Percentiles rank a stretch among this genome's conserved stretches.
Conservation (phyloP, 2,329 filamentous ascomycete species). For the Geosmithia morbida region DNA sequence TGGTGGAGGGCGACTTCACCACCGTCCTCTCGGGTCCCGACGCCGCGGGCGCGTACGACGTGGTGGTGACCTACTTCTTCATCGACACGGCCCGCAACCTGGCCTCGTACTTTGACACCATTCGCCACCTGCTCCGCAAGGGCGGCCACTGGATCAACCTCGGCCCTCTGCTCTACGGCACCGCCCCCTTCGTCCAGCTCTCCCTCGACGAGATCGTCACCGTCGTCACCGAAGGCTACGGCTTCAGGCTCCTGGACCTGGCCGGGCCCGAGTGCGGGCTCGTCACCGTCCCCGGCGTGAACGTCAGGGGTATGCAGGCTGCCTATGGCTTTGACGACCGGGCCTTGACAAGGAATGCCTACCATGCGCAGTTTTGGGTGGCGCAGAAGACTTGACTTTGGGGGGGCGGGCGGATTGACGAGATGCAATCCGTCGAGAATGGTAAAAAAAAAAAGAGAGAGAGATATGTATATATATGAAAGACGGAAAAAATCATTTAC, state of each 20-base stretch:
- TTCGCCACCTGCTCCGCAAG: slow-evolving; percentile 26
- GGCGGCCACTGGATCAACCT: slow-evolving; percentile 42
- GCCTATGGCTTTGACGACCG: slow-evolving; percentile 36
- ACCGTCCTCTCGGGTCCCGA: slow-evolving; percentile 18
- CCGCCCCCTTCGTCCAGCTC: slow-evolving; percentile 37
- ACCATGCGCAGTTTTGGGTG: slow-evolving; percentile 40
- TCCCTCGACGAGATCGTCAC: slow-evolving; percentile 38
- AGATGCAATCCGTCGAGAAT: too few relatives aligned
- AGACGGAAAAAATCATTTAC: too few relatives aligned
- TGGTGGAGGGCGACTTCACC: slow-evolving; percentile 43
- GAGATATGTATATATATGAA: too few relatives aligned
- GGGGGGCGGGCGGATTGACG: not conserved
- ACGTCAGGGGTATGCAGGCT: slow-evolving; percentile 29
- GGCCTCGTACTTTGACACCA: slow-evolving; percentile 38
- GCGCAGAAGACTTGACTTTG: slow-evolving; percentile 12
- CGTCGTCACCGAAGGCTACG: slow-evolving; percentile 28
- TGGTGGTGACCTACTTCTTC: slow-evolving; percentile 42
- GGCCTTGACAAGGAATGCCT: slow-evolving; percentile 36
- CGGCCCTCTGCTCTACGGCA: slow-evolving; percentile 40
- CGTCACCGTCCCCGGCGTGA: slow-evolving; percentile 23
- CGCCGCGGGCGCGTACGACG: slow-evolving; percentile 22
- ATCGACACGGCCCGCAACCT: slow-evolving; percentile 46
- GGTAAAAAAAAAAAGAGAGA: too few relatives aligned
- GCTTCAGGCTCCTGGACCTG: slow-evolving; percentile 34
- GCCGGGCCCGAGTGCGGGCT: slow-evolving; percentile 21